phyloP scores from a whole-genome alignment of 75 land plant species.

The Cupressus sempervirens region DNA sequence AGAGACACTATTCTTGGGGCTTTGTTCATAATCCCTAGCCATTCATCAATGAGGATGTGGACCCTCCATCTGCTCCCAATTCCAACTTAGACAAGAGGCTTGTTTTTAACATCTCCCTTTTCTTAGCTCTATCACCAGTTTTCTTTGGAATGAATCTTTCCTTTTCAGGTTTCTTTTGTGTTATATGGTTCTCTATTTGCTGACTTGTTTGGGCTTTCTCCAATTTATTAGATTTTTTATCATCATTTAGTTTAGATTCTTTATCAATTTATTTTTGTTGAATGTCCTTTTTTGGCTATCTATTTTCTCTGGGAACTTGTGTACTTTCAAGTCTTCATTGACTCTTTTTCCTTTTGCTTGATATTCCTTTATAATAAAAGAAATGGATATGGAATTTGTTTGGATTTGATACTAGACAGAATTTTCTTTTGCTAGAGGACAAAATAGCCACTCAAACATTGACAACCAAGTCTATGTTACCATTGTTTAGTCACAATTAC shows the following conservation, averaged over 20 bases:
- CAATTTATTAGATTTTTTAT: neutral
- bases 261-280: no score
- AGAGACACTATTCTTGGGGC: neutral
- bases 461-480: no score
- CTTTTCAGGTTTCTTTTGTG: neutral
- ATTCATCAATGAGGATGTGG: neutral
- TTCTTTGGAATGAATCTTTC: neutral
- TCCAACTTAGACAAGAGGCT: neutral
- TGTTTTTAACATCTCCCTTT: neutral
- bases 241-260: neutral
- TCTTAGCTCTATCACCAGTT: neutral
- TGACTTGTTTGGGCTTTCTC: neutral
- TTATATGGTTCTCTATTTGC: no score
- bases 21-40: neutral
- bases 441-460: no score
- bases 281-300: neutral
- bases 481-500: no score
- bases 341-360: no score
- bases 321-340: neutral
- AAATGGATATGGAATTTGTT: no score
- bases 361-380: no score
- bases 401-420: no score
- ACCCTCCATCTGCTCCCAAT: neutral
- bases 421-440: no score
- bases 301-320: no score